Evolutionary conservation across 2,329 filamentous ascomycete species (phyloP).

Genomic region (Aspergillus amoenus): DNA sequence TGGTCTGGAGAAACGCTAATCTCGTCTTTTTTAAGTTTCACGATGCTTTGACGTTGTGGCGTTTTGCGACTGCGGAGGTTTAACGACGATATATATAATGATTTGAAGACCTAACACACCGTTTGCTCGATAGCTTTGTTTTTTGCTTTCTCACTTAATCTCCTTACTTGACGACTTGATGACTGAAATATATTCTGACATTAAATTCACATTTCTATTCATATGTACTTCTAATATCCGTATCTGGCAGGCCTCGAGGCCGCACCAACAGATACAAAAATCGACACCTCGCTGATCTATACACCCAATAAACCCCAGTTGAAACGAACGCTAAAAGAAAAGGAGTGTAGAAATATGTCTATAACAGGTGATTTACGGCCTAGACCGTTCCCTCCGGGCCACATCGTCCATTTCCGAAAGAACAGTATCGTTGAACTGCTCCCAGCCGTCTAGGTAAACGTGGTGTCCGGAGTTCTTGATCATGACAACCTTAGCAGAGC

Average conservation of each 20-base stretch:
- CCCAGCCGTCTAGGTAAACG: conserved; percentile 68
- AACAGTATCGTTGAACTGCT: conserved; percentile 69
- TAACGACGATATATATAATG: not conserved
- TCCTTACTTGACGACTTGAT: not conserved
- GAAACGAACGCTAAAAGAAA: not conserved
- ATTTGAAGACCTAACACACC: not conserved
- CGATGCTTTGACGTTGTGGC: not conserved
- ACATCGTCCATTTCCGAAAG: conserved; percentile 67
- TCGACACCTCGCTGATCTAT: not conserved
- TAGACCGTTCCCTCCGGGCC: conserved; percentile 26
- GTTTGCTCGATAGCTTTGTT: not conserved
- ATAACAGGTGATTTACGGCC: not conserved
- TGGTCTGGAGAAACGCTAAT: not conserved
- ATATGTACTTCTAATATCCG: not conserved
- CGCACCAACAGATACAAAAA: not conserved
- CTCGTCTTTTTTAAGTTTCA: not conserved
- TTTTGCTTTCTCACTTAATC: not conserved
- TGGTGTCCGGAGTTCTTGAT: conserved; percentile 72
- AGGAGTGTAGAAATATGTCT: not conserved
- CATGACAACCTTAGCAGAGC: conserved; percentile 77
- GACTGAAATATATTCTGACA: not conserved
- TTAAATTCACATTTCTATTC: not conserved
- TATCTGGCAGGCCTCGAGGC: no score
- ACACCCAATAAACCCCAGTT: not conserved
- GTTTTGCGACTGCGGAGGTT: not conserved